phyloP scores from a whole-genome alignment of 1,284 basidiomycete genomes.

The Schizopora paradoxa region DNA sequence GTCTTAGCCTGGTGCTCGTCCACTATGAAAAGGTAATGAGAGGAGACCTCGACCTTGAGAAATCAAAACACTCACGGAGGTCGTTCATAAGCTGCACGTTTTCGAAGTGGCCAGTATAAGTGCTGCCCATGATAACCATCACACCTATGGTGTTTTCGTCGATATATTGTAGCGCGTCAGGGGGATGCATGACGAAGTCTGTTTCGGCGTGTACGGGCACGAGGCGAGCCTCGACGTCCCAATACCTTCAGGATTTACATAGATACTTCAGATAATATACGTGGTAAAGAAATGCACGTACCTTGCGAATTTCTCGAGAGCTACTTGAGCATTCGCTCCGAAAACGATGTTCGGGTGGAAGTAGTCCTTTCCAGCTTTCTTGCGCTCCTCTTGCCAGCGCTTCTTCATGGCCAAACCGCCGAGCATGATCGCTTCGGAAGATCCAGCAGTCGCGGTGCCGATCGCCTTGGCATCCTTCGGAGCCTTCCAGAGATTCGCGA shows the following conservation, averaged over 20 bases:
- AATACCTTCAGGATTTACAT: slow-evolving; percentile 43
- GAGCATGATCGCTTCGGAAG: slow-evolving; percentile 72
- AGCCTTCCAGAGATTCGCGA: slow-evolving; percentile 71
- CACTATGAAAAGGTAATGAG: slow-evolving; percentile 22
- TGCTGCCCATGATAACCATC: slow-evolving; percentile 56
- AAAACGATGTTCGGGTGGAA: slow-evolving; percentile 58
- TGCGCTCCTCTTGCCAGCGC: slow-evolving; percentile 65
- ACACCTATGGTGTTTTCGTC: slow-evolving; percentile 70
- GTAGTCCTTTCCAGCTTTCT: slow-evolving; percentile 57
- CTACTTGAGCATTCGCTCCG: slow-evolving; percentile 65
- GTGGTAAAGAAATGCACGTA: slow-evolving; percentile 23
- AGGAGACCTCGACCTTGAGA: slow-evolving; percentile 22
- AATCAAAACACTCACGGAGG: slow-evolving; percentile 32
- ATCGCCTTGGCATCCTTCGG: slow-evolving; percentile 49
- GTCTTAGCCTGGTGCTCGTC: slow-evolving; percentile 60
- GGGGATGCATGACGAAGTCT: slow-evolving; percentile 58
- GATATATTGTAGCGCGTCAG: slow-evolving; percentile 58
- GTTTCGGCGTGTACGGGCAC: slow-evolving; percentile 47
- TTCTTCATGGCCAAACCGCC: slow-evolving; percentile 72
- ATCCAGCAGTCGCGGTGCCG: slow-evolving; percentile 71
- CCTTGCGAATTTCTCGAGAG: slow-evolving; percentile 60
- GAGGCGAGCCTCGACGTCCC: slow-evolving; percentile 58
- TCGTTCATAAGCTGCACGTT: slow-evolving; percentile 60
- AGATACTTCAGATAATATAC: neutral
- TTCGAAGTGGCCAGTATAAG: slow-evolving; percentile 75